Conservation (phyloP, 2,329 filamentous ascomycete species). For the Onygenales sp. region DNA sequence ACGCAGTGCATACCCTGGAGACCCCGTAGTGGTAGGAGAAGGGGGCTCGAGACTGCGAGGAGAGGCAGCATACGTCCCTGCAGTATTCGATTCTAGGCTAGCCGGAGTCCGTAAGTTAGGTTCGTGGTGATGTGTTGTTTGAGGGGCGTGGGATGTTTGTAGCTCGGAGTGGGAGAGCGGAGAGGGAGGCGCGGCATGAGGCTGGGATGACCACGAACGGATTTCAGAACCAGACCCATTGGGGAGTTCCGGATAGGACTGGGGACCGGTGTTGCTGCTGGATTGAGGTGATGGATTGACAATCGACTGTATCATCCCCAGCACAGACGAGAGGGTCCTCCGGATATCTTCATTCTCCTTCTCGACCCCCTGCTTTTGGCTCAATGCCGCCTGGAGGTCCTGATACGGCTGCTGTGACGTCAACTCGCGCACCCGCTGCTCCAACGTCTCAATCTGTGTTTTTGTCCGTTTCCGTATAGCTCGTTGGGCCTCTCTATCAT, state of each 20-base stretch:
- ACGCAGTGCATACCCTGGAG: constrained; percentile 1
- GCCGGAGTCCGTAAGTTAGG: constrained; percentile 6
- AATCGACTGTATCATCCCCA: constrained; percentile 44
- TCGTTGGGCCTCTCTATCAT: constrained; percentile 80
- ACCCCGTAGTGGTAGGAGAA: constrained; percentile 19
- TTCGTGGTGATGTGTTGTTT: not conserved
- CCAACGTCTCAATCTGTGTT: constrained; percentile 65
- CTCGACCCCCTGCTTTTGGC: constrained; percentile 67
- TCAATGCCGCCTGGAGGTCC: constrained; percentile 66
- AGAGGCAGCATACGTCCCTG: constrained; percentile 14
- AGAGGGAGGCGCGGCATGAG: constrained; percentile 5
- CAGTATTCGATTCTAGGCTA: constrained; percentile 6
- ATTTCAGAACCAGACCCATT: not conserved
- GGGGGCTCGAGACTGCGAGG: constrained; percentile 34
- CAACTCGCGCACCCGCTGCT: constrained; percentile 63
- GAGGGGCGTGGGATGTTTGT: constrained; percentile 3
- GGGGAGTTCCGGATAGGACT: not conserved
- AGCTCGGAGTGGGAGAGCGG: constrained; percentile 8
- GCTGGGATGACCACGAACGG: constrained; percentile 1
- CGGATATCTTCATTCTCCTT: constrained; percentile 73
- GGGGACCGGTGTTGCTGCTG: not conserved
- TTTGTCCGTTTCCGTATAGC: constrained; percentile 77
- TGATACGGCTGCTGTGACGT: constrained; percentile 73
- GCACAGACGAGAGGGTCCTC: constrained; percentile 54
- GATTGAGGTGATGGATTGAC: constrained; percentile 12